A percentile compares a stretch with the other conserved stretches of the same genome.
Evolutionary conservation across 495 filamentous ascomycete species (phyloP).

Genomic region (Poronia punctata): DNA sequence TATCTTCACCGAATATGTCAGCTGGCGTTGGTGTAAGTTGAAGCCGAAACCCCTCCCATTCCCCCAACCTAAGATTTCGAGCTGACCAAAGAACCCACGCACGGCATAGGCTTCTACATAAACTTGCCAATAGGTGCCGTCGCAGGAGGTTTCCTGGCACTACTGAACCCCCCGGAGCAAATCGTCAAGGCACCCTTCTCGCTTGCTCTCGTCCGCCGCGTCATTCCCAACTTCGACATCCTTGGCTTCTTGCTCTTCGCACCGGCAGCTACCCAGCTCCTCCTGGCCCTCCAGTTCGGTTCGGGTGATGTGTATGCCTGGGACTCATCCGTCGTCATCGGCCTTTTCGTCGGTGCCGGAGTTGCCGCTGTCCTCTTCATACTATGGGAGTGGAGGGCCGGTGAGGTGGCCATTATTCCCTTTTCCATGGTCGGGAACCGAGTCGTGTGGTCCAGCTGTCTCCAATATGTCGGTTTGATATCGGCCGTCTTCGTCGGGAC

Average conservation of each 20-base stretch:
- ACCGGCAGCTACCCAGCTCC: slow-evolving; percentile 37
- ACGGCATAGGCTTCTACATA: slow-evolving; percentile 48
- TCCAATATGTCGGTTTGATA: slow-evolving; percentile 20
- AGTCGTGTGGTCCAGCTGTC: slow-evolving; percentile 25
- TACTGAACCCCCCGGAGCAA: slow-evolving; percentile 41
- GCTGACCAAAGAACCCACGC: not conserved
- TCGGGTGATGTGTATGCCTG: slow-evolving; percentile 40
- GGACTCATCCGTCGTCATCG: slow-evolving; percentile 33
- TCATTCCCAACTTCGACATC: slow-evolving; percentile 39
- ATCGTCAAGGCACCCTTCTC: slow-evolving; percentile 16
- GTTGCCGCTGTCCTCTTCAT: slow-evolving; percentile 36
- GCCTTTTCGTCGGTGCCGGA: slow-evolving; percentile 40
- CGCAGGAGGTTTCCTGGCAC: slow-evolving; percentile 30
- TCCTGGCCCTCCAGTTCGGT: slow-evolving; percentile 49
- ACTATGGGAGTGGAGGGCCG: slow-evolving; percentile 39
- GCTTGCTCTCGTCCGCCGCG: slow-evolving; percentile 11
- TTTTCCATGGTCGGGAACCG: slow-evolving; percentile 23
- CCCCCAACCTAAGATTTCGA: too few species aligned
- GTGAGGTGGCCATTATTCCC: slow-evolving; percentile 40
- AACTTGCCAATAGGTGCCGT: slow-evolving; percentile 55
- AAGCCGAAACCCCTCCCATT: not conserved
- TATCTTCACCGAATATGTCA: slow-evolving; percentile 53
- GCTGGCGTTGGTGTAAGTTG: slow-evolving; percentile 38
- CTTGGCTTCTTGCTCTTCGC: slow-evolving; percentile 44
- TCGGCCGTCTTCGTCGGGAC: slow-evolving; percentile 21